Evolutionary conservation across 169 alveolate species (phyloP).

Genomic region (Plasmodium berghei): DNA sequence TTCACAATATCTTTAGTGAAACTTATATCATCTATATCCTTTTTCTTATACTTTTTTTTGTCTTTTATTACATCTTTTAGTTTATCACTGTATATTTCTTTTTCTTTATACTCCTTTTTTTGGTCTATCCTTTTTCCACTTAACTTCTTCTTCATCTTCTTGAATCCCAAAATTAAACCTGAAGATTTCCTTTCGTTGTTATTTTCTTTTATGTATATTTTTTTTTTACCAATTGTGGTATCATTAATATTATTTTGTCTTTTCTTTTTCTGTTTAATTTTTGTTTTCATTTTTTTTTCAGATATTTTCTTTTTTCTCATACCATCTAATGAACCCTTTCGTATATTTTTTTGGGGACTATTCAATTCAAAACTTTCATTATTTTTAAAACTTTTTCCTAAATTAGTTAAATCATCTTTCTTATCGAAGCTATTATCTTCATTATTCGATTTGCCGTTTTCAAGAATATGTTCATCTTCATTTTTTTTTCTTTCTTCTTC

Average conservation of each 20-base stretch:
- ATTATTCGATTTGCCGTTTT: background rate
- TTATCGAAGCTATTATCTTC: background rate
- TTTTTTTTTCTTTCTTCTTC: slow-evolving; percentile 13
- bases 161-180: too few species aligned
- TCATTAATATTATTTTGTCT: background rate
- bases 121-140: background rate
- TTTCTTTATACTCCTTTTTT: background rate
- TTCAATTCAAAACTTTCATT: slow-evolving; percentile 12
- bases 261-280: background rate
- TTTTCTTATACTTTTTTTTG: background rate
- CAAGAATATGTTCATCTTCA: slow-evolving; percentile 3
- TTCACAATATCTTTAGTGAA: background rate
- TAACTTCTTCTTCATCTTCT: background rate
- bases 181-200: background rate
- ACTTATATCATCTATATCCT: background rate
- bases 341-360: background rate
- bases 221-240: too few species aligned
- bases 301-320: slow-evolving; percentile 1
- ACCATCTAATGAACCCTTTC: background rate
- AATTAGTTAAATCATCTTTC: slow-evolving; percentile 22
- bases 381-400: slow-evolving; percentile 7
- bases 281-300: background rate
- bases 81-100: too few species aligned
- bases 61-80: too few species aligned
- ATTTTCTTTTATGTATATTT: background rate